Evolutionary conservation across 441 rosid genomes (phyloP), one percentile per base, ranked within the genome.

Genomic region (Erodium trifolium): DNA sequence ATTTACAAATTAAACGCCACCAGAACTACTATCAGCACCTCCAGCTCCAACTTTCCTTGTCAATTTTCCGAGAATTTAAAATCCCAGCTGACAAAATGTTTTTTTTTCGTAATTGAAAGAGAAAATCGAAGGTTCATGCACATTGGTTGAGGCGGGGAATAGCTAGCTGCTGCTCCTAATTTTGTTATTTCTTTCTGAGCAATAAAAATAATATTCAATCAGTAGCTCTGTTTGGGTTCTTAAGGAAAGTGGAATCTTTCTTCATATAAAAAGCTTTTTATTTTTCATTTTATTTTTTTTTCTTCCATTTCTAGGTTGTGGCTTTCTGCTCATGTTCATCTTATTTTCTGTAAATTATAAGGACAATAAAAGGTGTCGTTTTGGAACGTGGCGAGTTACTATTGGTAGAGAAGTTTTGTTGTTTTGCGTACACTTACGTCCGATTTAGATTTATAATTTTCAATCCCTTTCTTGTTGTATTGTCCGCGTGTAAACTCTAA

Each of bases 211-310:
- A 49, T 16, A 57, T 57, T 57, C 27, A 57, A 16, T 57, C 63
- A 17, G 63, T 57, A 57, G 11, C 63, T 57, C 27, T 57, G 63
- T 57, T 57, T 17, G 63, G 27, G 23, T 57, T 57, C 63, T 57
- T 57, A 57, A 57, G 27, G 63, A 57, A 57, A 57, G 63, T 57
- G 63, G 63, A 16, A 57, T 57, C 27, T 57, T 16, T 16, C 23
- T 16, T 57, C 2, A 16, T 16, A 57, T 57, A 5, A 17, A 57
- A 3, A 34, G 37, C 37, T 34, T 57, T 57, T 18, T 57, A 14
- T 17, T 55, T 55, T n/a, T 45, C 51, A 41, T 53, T 34, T 34
- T 34, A 2, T 34, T 34, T 34, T 34, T 34, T 53, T 53, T 53
- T 53, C 9, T 14, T 53, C 19, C 8, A 12, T 53, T 53, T 53